phyloP scores from a whole-genome alignment of 2,329 filamentous ascomycete species.

The Fusarium agapanthi region DNA sequence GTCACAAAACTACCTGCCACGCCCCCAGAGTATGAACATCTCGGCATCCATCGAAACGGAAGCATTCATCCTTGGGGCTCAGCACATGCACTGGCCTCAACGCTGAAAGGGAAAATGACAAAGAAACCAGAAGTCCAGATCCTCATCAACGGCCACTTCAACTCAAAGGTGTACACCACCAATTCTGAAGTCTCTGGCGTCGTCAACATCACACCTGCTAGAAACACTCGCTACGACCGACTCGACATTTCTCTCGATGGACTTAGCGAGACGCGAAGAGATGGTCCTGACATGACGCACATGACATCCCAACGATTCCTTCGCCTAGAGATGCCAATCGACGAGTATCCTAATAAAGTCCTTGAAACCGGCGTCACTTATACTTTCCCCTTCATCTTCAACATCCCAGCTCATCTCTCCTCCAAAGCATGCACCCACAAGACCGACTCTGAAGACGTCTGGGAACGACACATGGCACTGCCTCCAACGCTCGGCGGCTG shows the following conservation, averaged over 20 bases:
- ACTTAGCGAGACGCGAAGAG: constrained; percentile 26
- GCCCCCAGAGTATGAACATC: constrained; percentile 29
- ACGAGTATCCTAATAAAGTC: constrained; percentile 22
- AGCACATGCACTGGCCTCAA: constrained; percentile 8
- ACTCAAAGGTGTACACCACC: constrained; percentile 38
- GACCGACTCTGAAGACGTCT: constrained; percentile 11
- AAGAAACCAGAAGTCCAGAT: constrained; percentile 22
- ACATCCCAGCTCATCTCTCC: constrained; percentile 34
- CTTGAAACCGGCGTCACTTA: constrained; percentile 30
- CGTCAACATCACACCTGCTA: constrained; percentile 20
- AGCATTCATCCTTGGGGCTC: constrained; percentile 19
- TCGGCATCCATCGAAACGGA: constrained; percentile 20
- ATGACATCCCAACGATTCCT: constrained; percentile 35
- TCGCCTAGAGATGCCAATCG: constrained; percentile 33
- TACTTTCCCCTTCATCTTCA: constrained; percentile 36
- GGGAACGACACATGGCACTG: constrained; percentile 26
- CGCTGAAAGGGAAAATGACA: constrained; percentile 6
- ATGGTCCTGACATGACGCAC: constrained; percentile 34
- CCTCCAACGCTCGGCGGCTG: constrained; percentile 32
- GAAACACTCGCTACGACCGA: constrained; percentile 24
- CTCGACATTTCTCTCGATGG: constrained; percentile 33
- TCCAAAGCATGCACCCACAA: constrained; percentile 28
- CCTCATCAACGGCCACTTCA: constrained; percentile 35
- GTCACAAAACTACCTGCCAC: constrained; percentile 14
- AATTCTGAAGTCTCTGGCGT: constrained; percentile 36